Base-by-base conservation (phyloP, 805 yeast genomes). In the Candida fluviatilis region DNA sequence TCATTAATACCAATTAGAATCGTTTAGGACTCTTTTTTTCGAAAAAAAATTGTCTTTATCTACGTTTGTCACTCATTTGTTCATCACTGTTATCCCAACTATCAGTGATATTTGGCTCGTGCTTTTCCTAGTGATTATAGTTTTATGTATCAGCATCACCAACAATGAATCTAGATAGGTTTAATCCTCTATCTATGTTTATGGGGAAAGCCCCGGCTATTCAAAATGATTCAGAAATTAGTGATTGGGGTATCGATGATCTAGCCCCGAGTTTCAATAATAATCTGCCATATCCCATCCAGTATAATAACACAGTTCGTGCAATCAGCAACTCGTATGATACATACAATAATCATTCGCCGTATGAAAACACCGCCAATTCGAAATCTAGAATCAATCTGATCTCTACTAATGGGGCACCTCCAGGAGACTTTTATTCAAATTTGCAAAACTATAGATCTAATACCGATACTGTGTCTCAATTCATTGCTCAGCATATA, bases 171-270 rank as follows among this genome's bases (percentile, higher is more conserved):
- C 51, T 57, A 35, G 62, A 56, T 38, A 37, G 54, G 37, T 46
- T 51, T 30, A 49, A 52, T 39, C 60, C 57, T 17, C 46, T 56
- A 33, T 49, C 62, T n/a, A 49, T 47, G 18, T 58, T 55, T 42
- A 42, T 52, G 17, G 35, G 46, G 2, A 17, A 13, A 12, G 18
- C 36, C 29, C 17, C 24, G 14, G 26, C n/a, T 21, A 29, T 18
- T 13, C 17, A 18, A 12, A 40, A 38, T 34, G 42, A 39, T 27
- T 44, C 40, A 12, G 47, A 41, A 36, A 39, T 54, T 40, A 57
- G 65, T 35, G 68, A 62, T 42, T 63, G 69, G 69, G 69, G 69
- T 5, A 62, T 63, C 16, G 69, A 63, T 36, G 64, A 54, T n/a
- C n/a, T n/a, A n/a, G n/a, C n/a, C n/a, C n/a, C n/a, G n/a, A n/a